Evolutionary conservation across 352 stramenopile species (phyloP).

Genomic region (Phytopythium montanum): DNA sequence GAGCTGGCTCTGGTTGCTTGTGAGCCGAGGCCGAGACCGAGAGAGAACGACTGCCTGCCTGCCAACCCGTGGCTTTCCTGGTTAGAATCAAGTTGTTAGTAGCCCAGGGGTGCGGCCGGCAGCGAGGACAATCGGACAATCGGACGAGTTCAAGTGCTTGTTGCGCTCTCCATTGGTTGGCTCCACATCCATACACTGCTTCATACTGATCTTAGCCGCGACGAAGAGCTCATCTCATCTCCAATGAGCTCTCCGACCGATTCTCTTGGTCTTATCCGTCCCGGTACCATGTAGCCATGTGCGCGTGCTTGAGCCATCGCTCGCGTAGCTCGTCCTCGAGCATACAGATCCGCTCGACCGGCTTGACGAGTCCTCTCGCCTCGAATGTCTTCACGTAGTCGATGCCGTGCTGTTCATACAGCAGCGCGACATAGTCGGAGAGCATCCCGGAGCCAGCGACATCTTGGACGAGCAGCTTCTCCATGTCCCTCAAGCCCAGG

Average conservation of each 20-base stretch:
- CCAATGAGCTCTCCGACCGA: no score
- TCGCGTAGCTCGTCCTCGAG: neutral
- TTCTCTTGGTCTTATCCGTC: no score
- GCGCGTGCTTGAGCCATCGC: neutral
- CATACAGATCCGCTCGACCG: conserved; percentile 1
- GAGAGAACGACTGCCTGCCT: neutral
- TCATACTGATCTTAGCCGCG: no score
- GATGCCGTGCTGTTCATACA: conserved; percentile 10
- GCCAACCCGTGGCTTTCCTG: neutral
- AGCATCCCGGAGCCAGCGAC: conserved; percentile 14
- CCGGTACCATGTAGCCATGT: conserved; percentile 3
- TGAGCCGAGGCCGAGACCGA: neutral
- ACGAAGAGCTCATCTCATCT: no score
- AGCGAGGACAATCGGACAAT: neutral
- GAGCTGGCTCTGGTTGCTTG: neutral
- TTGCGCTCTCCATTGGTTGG: neutral
- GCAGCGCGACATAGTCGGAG: conserved; percentile 14
- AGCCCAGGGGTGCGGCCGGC: neutral
- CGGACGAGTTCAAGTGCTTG: neutral
- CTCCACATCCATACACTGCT: no score
- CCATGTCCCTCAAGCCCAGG: conserved; percentile 14
- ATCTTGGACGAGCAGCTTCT: conserved; percentile 11
- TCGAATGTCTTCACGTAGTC: conserved; percentile 8
- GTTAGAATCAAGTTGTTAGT: conserved; percentile 7
- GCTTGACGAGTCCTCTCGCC: neutral